Conservation (phyloP, 2,329 filamentous ascomycete genomes). For the Neodidymelliopsis sp. region DNA sequence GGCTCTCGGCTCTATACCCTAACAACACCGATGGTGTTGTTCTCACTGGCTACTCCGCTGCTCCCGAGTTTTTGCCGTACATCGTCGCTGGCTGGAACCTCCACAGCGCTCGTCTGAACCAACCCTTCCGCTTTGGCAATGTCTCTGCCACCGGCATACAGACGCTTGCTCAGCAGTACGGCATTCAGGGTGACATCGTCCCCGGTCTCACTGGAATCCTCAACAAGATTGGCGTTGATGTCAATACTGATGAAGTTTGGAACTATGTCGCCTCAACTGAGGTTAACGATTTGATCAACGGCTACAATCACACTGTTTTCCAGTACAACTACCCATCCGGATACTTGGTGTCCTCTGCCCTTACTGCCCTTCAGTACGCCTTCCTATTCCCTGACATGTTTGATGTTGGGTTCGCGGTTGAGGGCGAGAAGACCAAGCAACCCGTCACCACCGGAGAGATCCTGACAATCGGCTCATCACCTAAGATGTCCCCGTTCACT, state of each 20-base stretch:
- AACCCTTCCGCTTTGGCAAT: slow-evolving; percentile 52
- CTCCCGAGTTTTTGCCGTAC: slow-evolving; percentile 52
- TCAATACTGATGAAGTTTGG: slow-evolving; percentile 33
- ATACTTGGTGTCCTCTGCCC: slow-evolving; percentile 60
- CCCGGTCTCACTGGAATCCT: slow-evolving; percentile 28
- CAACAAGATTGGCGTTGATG: slow-evolving; percentile 20
- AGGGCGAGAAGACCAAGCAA: slow-evolving; percentile 59
- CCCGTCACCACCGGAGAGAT: slow-evolving; percentile 67
- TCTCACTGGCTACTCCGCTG: slow-evolving; percentile 67
- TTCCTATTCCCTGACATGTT: slow-evolving; percentile 61
- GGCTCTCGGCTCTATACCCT: slow-evolving; percentile 61
- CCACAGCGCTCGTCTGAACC: slow-evolving; percentile 54
- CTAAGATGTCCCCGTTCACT: slow-evolving; percentile 50
- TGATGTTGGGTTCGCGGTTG: slow-evolving; percentile 60
- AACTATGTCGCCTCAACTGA: slow-evolving; percentile 41
- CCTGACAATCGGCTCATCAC: slow-evolving; percentile 60
- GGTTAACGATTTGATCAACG: slow-evolving; percentile 38
- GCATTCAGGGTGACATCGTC: slow-evolving; percentile 22
- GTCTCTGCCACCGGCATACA: slow-evolving; percentile 23
- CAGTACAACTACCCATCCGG: slow-evolving; percentile 53
- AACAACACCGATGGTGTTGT: slow-evolving; percentile 64
- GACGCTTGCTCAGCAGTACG: slow-evolving; percentile 18
- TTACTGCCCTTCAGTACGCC: slow-evolving; percentile 60
- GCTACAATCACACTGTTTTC: slow-evolving; percentile 36
- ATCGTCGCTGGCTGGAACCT: slow-evolving; percentile 59